Conservation (phyloP, 208 protist species). For the Wallacemonas sp. region DNA sequence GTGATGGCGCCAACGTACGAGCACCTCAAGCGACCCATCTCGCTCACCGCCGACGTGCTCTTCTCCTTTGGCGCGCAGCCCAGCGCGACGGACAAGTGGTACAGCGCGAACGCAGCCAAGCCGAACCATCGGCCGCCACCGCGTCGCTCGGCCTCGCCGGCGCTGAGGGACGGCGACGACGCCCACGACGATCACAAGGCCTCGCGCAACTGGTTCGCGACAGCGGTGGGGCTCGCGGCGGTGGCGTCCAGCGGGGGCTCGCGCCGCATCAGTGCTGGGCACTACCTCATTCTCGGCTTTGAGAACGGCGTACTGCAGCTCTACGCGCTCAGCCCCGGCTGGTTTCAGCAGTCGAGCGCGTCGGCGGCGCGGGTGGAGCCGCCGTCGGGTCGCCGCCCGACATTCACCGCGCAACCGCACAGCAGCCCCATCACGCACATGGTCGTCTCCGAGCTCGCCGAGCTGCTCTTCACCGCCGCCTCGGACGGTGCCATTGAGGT, state of each 20-base stretch:
- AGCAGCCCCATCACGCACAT: conserved; percentile 54
- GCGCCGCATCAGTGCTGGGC: conserved; percentile 26
- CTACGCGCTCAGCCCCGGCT: conserved; percentile 57
- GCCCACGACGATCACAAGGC: conserved; percentile 4
- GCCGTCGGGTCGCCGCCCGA: conserved; percentile 46
- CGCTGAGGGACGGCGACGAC: background rate
- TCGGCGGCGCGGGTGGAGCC: conserved; percentile 69
- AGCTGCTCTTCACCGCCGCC: conserved; percentile 69
- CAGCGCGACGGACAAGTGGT: background rate
- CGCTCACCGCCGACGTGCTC: conserved; percentile 59
- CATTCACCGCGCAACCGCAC: conserved; percentile 49
- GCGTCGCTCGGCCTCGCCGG: background rate
- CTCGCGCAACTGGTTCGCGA: conserved; percentile 58
- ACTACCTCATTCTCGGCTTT: conserved; percentile 75
- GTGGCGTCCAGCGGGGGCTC: conserved; percentile 9
- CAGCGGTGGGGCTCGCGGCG: conserved; percentile 46
- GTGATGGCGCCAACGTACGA: conserved; percentile 81
- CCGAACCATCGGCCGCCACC: conserved; percentile 18
- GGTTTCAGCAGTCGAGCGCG: conserved; percentile 62
- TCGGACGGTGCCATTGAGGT: conserved; percentile 74
- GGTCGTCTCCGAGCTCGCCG: conserved; percentile 39
- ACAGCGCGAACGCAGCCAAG: background rate
- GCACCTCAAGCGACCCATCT: conserved; percentile 61
- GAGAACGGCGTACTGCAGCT: conserved; percentile 72
- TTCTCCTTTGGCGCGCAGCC: conserved; percentile 48